Percentiles rank a stretch among this genome's conserved stretches.
Conservation (phyloP, 495 filamentous ascomycete species). For the Lentithecium fluviatile region DNA sequence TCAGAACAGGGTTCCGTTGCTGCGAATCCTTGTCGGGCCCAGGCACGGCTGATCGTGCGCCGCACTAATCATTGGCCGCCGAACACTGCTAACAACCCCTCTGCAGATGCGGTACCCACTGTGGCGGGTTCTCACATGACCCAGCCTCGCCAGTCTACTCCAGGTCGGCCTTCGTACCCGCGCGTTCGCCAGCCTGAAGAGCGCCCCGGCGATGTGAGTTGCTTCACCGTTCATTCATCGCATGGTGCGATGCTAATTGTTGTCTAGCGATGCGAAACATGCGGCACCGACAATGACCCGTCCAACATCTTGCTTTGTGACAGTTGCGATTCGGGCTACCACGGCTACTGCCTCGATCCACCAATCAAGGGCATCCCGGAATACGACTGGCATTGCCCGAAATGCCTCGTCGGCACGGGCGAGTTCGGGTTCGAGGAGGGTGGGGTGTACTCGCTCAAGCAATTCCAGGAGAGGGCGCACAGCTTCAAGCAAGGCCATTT, state of each 20-base stretch:
- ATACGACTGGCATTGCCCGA: slow-evolving; percentile 93
- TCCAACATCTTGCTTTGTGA: slow-evolving; percentile 78
- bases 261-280: slow-evolving; percentile 77
- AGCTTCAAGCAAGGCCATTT: slow-evolving; percentile 95
- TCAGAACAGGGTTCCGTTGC: slow-evolving; percentile 31
- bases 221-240: not conserved
- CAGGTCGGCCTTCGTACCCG: slow-evolving; percentile 54
- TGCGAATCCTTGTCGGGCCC: slow-evolving; percentile 28
- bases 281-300: slow-evolving; percentile 76
- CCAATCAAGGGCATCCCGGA: slow-evolving; percentile 75
- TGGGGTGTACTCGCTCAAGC: slow-evolving; percentile 88
- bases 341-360: slow-evolving; percentile 85
- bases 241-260: not conserved
- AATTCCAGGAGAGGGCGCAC: slow-evolving; percentile 94
- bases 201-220: slow-evolving; percentile 71
- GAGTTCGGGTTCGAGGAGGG: slow-evolving; percentile 98
- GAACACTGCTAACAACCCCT: slow-evolving; percentile 44
- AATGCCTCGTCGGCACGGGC: slow-evolving; percentile 92
- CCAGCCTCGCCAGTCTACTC: slow-evolving; percentile 76
- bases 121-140: slow-evolving; percentile 97
- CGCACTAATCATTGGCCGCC: slow-evolving; percentile 23
- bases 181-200: slow-evolving; percentile 61
- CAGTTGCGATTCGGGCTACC: slow-evolving; percentile 86
- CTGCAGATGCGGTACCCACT: slow-evolving; percentile 75
- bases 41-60: slow-evolving; percentile 31